phyloP scores from a whole-genome alignment of 805 yeast genomes.

The Ogataea minuta region DNA sequence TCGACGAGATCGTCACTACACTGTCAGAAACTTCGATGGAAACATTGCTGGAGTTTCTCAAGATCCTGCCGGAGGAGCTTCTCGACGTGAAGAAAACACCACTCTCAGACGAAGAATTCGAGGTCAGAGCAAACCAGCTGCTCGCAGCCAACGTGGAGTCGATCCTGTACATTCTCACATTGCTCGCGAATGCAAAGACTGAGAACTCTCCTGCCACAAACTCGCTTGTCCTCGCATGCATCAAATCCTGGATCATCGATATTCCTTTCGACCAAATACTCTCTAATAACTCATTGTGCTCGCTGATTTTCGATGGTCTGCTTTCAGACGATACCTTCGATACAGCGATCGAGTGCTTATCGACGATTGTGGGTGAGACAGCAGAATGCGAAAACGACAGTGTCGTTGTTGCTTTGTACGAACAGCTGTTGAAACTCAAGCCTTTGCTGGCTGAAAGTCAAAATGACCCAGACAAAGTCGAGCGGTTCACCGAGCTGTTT shows the following conservation, averaged over 20 bases:
- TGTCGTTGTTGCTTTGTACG: conserved; percentile 63
- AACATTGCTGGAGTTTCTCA: conserved; percentile 72
- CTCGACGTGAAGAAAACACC: conserved; percentile 74
- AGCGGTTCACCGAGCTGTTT: conserved; percentile 70
- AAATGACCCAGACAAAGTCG: conserved; percentile 65
- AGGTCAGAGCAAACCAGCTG: conserved; percentile 58
- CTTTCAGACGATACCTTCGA: conserved; percentile 68
- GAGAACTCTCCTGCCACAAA: conserved; percentile 34
- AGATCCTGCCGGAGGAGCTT: conserved; percentile 89
- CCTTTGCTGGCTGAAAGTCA: conserved; percentile 46
- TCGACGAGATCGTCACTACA: conserved; percentile 59
- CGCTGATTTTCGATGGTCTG: conserved; percentile 64
- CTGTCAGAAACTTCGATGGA: conserved; percentile 44
- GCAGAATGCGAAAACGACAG: conserved; percentile 59
- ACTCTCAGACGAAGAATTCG: conserved; percentile 78
- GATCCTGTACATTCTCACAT: conserved; percentile 62
- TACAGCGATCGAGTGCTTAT: conserved; percentile 81
- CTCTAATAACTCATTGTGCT: conserved; percentile 59
- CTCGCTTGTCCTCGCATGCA: conserved; percentile 62
- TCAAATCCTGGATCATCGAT: conserved; percentile 90
- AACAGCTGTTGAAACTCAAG: conserved; percentile 63
- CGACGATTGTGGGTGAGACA: conserved; percentile 78
- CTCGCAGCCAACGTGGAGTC: conserved; percentile 64
- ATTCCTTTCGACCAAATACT: conserved; percentile 72
- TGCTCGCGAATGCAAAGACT: conserved; percentile 37